These are phyloP conservation scores for Bothriochloa decipiens DNA, from an alignment of 176 grass and related monocot genomes.

Conservation along the genomic window DNA sequence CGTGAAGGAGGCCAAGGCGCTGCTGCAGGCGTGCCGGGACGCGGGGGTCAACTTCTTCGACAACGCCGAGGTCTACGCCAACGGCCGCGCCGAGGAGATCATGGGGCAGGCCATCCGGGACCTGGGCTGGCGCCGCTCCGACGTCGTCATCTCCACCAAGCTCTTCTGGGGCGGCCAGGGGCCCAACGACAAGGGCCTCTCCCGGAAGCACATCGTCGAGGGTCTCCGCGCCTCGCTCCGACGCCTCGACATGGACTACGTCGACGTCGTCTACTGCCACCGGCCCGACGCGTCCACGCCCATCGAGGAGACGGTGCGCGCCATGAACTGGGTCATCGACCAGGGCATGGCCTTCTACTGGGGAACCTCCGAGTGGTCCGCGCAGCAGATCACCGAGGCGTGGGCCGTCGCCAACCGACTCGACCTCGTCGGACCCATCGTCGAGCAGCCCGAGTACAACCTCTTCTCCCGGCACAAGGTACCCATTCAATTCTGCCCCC, in stretches of 20 bases:
- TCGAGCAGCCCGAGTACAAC: constrained; percentile 98
- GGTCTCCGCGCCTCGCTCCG: constrained; percentile 69
- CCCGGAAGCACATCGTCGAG: constrained; percentile 92
- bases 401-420: constrained; percentile 76
- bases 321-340: constrained; percentile 97
- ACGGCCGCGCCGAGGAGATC: constrained; percentile 97
- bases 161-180: constrained; percentile 96
- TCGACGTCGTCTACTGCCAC: constrained; percentile 86
- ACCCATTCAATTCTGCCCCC: no score
- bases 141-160: constrained; percentile 98
- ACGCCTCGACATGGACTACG: constrained; percentile 91
- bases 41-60: constrained; percentile 99
- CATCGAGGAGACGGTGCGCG: constrained; percentile 88
- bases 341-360: constrained; percentile 90
- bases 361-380: constrained; percentile 93
- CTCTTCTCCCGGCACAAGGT: constrained; percentile 87
- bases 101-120: constrained; percentile 99
- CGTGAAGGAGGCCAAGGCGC: constrained; percentile 90
- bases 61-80: constrained; percentile 98
- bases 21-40: constrained; percentile 88
- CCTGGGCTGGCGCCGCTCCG: constrained; percentile 90
- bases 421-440: constrained; percentile 89
- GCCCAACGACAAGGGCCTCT: constrained; percentile 98
- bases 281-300: constrained; percentile 83
- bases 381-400: constrained; percentile 93